Conservation (phyloP, 2,329 filamentous ascomycete species). For the Cercospora berteroae region DNA sequence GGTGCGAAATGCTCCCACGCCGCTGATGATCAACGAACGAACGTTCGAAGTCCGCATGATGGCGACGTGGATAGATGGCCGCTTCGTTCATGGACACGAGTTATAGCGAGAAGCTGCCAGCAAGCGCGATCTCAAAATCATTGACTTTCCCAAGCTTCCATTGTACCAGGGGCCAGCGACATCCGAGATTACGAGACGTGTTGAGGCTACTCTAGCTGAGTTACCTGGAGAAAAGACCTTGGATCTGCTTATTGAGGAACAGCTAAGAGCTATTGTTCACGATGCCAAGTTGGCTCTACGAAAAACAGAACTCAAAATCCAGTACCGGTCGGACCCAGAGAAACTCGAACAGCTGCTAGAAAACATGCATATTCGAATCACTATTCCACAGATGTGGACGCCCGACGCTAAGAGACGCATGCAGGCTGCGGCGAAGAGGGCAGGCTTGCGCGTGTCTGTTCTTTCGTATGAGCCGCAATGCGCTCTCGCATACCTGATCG, state of each 20-base stretch:
- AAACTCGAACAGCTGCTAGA: neutral
- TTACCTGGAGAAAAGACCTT: slow-evolving; percentile 10
- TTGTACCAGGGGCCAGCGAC: slow-evolving; percentile 2
- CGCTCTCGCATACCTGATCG: slow-evolving; percentile 18
- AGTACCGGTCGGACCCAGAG: neutral
- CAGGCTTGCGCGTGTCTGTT: slow-evolving; percentile 10
- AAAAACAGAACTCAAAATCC: neutral
- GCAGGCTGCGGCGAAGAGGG: slow-evolving; percentile 17
- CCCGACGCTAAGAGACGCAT: slow-evolving; percentile 12
- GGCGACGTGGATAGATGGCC: slow-evolving; percentile 12
- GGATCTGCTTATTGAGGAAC: slow-evolving; percentile 12
- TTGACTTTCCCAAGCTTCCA: slow-evolving; percentile 12
- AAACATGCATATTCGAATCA: slow-evolving; percentile 9
- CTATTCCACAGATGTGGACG: slow-evolving; percentile 19
- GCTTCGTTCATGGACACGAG: slow-evolving; percentile 14
- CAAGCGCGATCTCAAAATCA: slow-evolving; percentile 4
- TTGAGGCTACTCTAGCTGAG: neutral
- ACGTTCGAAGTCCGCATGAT: slow-evolving; percentile 11
- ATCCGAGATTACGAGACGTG: neutral
- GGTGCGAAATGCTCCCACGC: neutral
- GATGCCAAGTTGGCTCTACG: slow-evolving; percentile 8
- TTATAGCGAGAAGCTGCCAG: neutral
- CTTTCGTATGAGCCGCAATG: slow-evolving; percentile 21
- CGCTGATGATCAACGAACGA: slow-evolving; percentile 5
- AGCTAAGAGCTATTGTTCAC: slow-evolving; percentile 11